These are phyloP conservation scores for Xanthoparmelia taractica DNA, from an alignment of 495 filamentous ascomycete species.

Conservation along the genomic window DNA sequence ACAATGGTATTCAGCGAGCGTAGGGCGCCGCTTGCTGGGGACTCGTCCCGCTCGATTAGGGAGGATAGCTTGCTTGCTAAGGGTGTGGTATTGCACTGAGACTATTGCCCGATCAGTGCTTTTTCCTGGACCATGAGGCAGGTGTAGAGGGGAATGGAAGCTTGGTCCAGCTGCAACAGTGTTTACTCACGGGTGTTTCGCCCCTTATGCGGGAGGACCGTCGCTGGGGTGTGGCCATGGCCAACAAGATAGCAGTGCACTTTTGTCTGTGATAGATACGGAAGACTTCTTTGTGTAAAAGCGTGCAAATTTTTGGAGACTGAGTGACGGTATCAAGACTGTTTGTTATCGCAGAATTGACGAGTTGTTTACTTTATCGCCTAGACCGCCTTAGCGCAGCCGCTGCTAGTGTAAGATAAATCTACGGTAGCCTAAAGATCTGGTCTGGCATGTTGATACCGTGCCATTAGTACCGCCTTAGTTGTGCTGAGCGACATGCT, in stretches of 20 bases:
- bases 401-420: not conserved
- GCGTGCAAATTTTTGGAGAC: not conserved
- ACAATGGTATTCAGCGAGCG: slow-evolving; percentile 30
- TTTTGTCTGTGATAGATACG: no score
- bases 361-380: slow-evolving; percentile 7
- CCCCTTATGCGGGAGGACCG: slow-evolving; percentile 20
- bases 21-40: slow-evolving; percentile 16
- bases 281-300: not conserved
- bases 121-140: not conserved
- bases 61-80: slow-evolving; percentile 32
- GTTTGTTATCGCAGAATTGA: slow-evolving; percentile 6
- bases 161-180: not conserved
- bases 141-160: not conserved
- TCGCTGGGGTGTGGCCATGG: slow-evolving; percentile 20
- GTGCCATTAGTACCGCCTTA: not conserved
- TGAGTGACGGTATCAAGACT: not conserved
- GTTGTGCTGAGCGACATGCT: no score
- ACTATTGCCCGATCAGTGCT: not conserved
- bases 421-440: not conserved
- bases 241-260: not conserved
- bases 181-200: slow-evolving; percentile 14
- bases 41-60: slow-evolving; percentile 38
- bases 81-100: slow-evolving; percentile 3
- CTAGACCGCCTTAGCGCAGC: slow-evolving; percentile 1
- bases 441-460: not conserved